A percentile compares a stretch with the other conserved stretches of the same genome.
phyloP scores from a whole-genome alignment of 2,329 filamentous ascomycete genomes.

The Epichloe gansuensis region DNA sequence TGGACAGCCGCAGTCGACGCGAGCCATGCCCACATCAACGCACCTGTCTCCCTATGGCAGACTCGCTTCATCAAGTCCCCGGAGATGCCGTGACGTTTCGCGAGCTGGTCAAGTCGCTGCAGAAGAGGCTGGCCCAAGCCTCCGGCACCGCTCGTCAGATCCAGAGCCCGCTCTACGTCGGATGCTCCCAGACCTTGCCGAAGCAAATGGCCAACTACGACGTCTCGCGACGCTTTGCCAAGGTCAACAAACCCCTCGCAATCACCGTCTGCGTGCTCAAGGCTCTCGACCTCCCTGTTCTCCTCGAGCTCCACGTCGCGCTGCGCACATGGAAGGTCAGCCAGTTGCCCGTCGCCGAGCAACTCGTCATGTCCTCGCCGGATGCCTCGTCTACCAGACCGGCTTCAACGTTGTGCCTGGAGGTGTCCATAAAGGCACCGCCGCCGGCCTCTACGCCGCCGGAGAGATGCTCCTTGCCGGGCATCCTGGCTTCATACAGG shows the following conservation, averaged over 20 bases:
- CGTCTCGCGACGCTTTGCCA: neutral
- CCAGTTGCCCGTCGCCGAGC: conserved; percentile 6
- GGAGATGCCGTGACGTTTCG: no score
- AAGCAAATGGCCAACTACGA: neutral
- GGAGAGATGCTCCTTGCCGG: no score
- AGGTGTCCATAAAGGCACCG: no score
- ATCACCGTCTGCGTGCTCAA: conserved; percentile 1
- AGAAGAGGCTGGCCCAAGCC: neutral
- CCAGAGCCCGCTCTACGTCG: conserved; percentile 8
- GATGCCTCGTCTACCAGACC: conserved; percentile 4
- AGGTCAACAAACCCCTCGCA: conserved; percentile 4
- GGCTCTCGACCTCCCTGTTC: neutral
- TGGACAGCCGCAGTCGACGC: no score
- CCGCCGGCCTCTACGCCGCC: no score
- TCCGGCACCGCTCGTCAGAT: neutral
- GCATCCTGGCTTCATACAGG: no score
- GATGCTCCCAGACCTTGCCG: conserved; percentile 3
- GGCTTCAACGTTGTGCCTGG: conserved; percentile 5
- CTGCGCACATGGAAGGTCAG: neutral
- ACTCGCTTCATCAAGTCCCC: neutral
- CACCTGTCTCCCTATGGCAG: no score
- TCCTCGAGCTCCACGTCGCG: neutral
- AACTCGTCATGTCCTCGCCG: conserved; percentile 4
- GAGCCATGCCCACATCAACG: no score
- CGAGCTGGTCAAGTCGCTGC: neutral